These are phyloP conservation scores for Astrothelium subdiscretum DNA, from an alignment of 495 filamentous ascomycete genomes.

Conservation along the genomic window DNA sequence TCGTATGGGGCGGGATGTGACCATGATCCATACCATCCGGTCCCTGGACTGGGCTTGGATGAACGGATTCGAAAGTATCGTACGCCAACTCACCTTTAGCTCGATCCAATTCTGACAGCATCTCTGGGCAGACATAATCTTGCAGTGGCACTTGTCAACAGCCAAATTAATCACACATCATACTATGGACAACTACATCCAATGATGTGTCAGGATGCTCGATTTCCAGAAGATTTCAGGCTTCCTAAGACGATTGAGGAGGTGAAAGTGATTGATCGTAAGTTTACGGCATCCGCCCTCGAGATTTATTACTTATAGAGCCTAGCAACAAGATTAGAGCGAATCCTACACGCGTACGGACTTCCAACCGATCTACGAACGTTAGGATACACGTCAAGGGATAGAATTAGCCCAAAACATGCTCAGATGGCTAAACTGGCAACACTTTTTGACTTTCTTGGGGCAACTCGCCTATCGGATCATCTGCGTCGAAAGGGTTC, in stretches of 20 bases:
- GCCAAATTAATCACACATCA: constrained; percentile 11
- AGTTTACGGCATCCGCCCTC: neutral
- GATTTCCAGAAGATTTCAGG: constrained; percentile 24
- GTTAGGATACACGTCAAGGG: constrained; percentile 1
- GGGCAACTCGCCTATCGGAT: constrained; percentile 12
- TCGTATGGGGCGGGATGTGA: neutral
- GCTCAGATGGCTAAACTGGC: constrained; percentile 3
- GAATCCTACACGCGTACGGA: constrained; percentile 24
- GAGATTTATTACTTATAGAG: neutral
- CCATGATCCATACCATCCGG: neutral
- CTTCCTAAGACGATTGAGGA: constrained; percentile 23
- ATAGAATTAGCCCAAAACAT: constrained; percentile 2
- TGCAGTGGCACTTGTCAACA: constrained; percentile 25
- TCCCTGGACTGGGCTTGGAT: neutral
- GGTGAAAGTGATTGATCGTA: constrained; percentile 20
- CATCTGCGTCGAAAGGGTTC: constrained; percentile 1
- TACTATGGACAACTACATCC: constrained; percentile 26
- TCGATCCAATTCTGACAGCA: neutral
- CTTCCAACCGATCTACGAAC: constrained; percentile 16
- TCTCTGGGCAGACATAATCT: constrained; percentile 22
- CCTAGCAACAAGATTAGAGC: constrained; percentile 21
- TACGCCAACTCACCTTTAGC: neutral
- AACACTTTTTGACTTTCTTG: constrained; percentile 15
- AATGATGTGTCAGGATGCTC: constrained; percentile 25
- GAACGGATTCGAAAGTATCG: neutral